phyloP scores from a whole-genome alignment of 2,329 filamentous ascomycete genomes.

The Ascocoryne sarcoides region DNA sequence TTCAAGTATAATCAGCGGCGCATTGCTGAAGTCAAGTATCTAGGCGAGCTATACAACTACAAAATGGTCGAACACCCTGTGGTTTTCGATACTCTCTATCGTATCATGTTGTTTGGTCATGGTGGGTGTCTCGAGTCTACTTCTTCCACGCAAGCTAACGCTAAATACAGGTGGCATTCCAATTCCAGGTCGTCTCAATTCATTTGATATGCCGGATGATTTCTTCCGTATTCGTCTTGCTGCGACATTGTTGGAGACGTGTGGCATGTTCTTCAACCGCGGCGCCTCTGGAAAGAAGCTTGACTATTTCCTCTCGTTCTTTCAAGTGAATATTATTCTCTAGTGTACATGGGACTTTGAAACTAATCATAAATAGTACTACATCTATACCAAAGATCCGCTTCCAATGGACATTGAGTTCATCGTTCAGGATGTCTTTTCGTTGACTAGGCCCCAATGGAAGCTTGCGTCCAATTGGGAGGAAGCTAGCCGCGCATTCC shows the following conservation, averaged over 20 bases:
- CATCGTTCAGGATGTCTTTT: slow-evolving; percentile 85
- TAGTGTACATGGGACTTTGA: slow-evolving; percentile 10
- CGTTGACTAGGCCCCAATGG: slow-evolving; percentile 82
- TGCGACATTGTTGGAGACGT: slow-evolving; percentile 85
- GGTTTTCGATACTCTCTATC: slow-evolving; percentile 92
- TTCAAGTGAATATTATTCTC: slow-evolving; percentile 51
- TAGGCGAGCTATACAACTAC: slow-evolving; percentile 96
- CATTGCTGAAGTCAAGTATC: slow-evolving; percentile 90
- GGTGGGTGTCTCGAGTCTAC: slow-evolving; percentile 36
- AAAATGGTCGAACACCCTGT: slow-evolving; percentile 92
- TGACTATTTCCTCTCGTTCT: slow-evolving; percentile 93
- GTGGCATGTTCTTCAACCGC: slow-evolving; percentile 91
- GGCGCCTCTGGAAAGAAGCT: slow-evolving; percentile 93
- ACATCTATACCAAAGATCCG: slow-evolving; percentile 81
- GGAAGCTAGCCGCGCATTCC: slow-evolving; percentile 76
- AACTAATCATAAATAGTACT: slow-evolving; percentile 54
- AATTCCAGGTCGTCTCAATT: slow-evolving; percentile 64
- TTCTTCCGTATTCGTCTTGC: slow-evolving; percentile 92
- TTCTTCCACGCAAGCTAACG: slow-evolving; percentile 1
- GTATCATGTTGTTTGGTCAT: slow-evolving; percentile 88
- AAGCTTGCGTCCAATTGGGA: slow-evolving; percentile 72
- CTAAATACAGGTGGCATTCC: slow-evolving; percentile 59
- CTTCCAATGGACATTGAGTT: slow-evolving; percentile 97
- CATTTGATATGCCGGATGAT: slow-evolving; percentile 82
- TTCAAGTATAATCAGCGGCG: slow-evolving; percentile 96